A percentile compares a stretch with the other conserved stretches of the same genome.
Conservation (phyloP, 352 stramenopile genomes). For the Phytophthora citrophthora region DNA sequence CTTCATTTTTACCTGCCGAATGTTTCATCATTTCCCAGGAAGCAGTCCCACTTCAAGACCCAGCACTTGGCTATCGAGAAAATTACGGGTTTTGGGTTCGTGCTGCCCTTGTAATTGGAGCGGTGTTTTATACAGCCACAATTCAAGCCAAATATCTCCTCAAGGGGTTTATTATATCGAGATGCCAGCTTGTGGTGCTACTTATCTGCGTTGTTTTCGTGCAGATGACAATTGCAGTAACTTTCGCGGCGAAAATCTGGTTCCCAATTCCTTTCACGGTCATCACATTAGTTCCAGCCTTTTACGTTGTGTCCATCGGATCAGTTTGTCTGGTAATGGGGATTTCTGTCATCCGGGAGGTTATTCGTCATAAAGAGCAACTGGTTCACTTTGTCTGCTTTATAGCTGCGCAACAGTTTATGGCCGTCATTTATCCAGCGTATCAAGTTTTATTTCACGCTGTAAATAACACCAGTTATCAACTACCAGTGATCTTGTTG, state of each 20-base stretch:
- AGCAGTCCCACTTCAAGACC: conserved; percentile 33
- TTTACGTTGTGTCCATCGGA: conserved; percentile 9
- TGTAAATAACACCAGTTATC: conserved; percentile 7
- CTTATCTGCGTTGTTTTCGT: background rate
- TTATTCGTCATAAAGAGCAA: conserved; percentile 5
- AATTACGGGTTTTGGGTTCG: conserved; percentile 42
- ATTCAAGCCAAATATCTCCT: conserved; percentile 25
- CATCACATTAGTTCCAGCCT: conserved; percentile 17
- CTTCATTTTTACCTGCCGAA: conserved; percentile 25
- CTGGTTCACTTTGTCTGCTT: conserved; percentile 12
- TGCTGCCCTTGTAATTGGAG: conserved; percentile 13
- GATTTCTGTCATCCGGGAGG: conserved; percentile 9
- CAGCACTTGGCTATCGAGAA: conserved; percentile 10
- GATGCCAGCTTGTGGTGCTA: conserved; percentile 3
- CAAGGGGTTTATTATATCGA: conserved; percentile 15
- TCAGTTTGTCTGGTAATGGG: conserved; percentile 5
- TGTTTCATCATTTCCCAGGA: conserved; percentile 31
- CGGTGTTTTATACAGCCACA: conserved; percentile 16
- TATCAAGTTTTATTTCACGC: conserved; percentile 26
- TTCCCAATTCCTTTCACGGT: conserved; percentile 37
- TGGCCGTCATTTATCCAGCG: conserved; percentile 22
- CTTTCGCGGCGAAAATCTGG: conserved; percentile 18
- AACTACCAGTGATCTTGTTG: conserved; percentile 26
- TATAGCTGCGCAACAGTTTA: conserved; percentile 16
- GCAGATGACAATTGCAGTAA: conserved; percentile 13